Conservation (phyloP, 2,329 filamentous ascomycete genomes). For the Ustulina deusta region DNA sequence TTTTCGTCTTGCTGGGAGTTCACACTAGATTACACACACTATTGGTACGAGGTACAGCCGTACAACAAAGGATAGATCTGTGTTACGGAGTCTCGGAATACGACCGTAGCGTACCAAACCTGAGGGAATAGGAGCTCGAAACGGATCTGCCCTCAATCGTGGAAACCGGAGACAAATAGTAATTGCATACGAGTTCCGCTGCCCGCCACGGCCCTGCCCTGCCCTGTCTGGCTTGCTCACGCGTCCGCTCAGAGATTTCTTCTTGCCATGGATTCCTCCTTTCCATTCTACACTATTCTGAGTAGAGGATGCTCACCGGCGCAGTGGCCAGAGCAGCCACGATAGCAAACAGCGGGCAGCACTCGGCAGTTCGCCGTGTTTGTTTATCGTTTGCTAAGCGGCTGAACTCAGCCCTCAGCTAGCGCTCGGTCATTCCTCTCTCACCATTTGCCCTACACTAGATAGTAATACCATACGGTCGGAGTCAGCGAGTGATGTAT, state of each 20-base stretch:
- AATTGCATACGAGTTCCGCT: conserved; percentile 39
- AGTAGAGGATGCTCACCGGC: background rate
- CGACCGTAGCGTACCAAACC: conserved; percentile 8
- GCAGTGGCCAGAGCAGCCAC: background rate
- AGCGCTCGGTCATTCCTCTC: conserved; percentile 26
- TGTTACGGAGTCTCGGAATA: conserved; percentile 23
- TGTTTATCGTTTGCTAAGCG: conserved; percentile 19
- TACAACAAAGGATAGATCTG: conserved; percentile 5
- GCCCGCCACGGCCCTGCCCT: conserved; percentile 20
- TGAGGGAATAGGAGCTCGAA: conserved; percentile 19
- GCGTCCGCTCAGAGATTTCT: conserved; percentile 38
- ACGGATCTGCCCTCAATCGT: conserved; percentile 32
- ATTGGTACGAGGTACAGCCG: background rate
- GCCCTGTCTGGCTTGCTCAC: conserved; percentile 39
- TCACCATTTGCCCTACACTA: background rate
- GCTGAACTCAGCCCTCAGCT: conserved; percentile 16
- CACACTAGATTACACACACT: background rate
- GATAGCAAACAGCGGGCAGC: background rate
- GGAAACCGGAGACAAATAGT: conserved; percentile 29
- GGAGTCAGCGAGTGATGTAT: conserved; percentile 32
- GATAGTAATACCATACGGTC: conserved; percentile 8
- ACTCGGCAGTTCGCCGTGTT: conserved; percentile 19
- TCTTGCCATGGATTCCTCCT: conserved; percentile 21
- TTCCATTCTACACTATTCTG: background rate
- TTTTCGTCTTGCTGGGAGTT: conserved; percentile 27